These are phyloP conservation scores for Acacia crassicarpa DNA, from an alignment of 306 rosid species.

Conservation along the genomic window DNA sequence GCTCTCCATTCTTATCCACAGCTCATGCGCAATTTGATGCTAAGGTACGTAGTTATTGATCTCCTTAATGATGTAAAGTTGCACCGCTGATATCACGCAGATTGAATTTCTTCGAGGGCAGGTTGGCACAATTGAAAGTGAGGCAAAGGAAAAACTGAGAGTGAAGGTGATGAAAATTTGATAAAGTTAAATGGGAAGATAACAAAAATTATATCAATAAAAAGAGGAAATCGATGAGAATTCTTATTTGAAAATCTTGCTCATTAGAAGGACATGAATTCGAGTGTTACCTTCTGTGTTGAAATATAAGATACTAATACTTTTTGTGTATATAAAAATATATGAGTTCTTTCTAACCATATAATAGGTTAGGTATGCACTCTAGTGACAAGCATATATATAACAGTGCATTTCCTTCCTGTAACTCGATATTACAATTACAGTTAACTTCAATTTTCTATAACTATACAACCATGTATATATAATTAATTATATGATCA, in stretches of 20 bases:
- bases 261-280: too few species aligned
- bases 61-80: neutral
- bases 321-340: too few species aligned
- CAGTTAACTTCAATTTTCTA: neutral
- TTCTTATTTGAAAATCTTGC: too few species aligned
- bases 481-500: neutral
- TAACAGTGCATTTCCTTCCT: neutral
- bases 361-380: neutral
- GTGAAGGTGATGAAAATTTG: neutral
- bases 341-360: too few species aligned
- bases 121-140: neutral
- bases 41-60: slow-evolving; percentile 22
- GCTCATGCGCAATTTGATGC: slow-evolving; percentile 25
- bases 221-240: too few species aligned
- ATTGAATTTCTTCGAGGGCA: neutral
- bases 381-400: neutral
- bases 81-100: neutral
- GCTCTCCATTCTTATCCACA: slow-evolving; percentile 22
- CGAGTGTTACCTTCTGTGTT: too few species aligned
- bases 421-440: neutral
- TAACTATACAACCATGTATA: neutral
- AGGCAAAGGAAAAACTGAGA: neutral
- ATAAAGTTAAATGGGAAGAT: neutral
- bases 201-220: neutral
- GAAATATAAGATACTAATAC: too few species aligned